These are phyloP conservation scores for Debaryomyces tyrocola DNA, from an alignment of 805 yeast genomes.

Conservation along the genomic window DNA sequence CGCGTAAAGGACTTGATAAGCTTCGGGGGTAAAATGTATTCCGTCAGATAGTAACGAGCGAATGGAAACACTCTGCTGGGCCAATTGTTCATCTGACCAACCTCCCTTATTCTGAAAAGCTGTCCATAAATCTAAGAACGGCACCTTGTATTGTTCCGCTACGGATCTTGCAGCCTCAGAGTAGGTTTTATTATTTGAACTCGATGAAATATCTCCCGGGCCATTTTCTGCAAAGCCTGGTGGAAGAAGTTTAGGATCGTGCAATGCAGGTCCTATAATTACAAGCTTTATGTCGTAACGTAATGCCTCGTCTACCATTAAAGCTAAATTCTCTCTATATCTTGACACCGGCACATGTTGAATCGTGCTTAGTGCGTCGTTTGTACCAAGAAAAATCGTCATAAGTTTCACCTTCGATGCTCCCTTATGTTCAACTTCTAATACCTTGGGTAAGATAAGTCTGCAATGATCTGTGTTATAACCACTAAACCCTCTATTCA, in stretches of 20 bases:
- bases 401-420: conserved; percentile 38
- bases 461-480: conserved; percentile 67
- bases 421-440: conserved; percentile 39
- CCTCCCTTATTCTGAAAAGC: conserved; percentile 36
- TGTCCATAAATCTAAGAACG: conserved; percentile 57
- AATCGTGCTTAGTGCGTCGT: conserved; percentile 48
- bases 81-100: conserved; percentile 36
- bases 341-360: conserved; percentile 52
- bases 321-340: conserved; percentile 47
- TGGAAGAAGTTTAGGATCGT: conserved; percentile 34
- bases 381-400: conserved; percentile 77
- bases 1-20: conserved; percentile 51
- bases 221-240: conserved; percentile 13
- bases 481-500: conserved; percentile 77
- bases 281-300: conserved; percentile 50
- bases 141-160: conserved; percentile 48
- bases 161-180: conserved; percentile 48
- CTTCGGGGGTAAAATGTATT: conserved; percentile 57
- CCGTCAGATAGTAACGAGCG: conserved; percentile 45
- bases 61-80: conserved; percentile 14
- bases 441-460: conserved; percentile 35
- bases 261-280: conserved; percentile 62
- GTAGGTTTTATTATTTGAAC: conserved; percentile 47
- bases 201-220: conserved; percentile 37
- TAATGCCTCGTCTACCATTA: conserved; percentile 41